Conservation (phyloP, 2,329 filamentous ascomycete genomes). For the Trichoderma harzianum region DNA sequence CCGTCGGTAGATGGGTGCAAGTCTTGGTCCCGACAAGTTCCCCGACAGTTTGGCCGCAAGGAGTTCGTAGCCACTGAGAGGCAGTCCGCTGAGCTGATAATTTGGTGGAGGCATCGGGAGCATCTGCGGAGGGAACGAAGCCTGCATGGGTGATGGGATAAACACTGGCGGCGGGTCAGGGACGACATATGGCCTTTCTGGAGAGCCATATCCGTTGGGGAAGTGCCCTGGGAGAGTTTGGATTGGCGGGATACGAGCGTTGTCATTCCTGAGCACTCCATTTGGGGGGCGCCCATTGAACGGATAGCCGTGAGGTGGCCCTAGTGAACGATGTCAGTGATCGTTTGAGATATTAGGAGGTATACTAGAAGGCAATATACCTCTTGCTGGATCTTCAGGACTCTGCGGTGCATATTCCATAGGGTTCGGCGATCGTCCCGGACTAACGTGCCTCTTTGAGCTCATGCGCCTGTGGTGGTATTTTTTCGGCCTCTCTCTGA, state of each 20-base stretch:
- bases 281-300: background rate
- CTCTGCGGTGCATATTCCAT: constrained; percentile 11
- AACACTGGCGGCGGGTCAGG: background rate
- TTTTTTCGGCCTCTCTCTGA: background rate
- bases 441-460: constrained; percentile 16
- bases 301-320: background rate
- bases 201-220: constrained; percentile 9
- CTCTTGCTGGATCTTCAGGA: constrained; percentile 1
- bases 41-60: constrained; percentile 52
- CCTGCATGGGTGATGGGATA: background rate
- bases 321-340: background rate
- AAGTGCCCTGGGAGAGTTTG: background rate
- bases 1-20: constrained; percentile 70
- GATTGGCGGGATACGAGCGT: background rate
- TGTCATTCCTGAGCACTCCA: background rate
- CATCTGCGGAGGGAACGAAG: background rate
- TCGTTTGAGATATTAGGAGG: background rate
- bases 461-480: background rate
- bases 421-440: constrained; percentile 20
- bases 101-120: background rate
- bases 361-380: background rate
- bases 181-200: background rate
- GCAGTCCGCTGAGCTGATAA: constrained; percentile 33
- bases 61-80: constrained; percentile 59
- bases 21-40: constrained; percentile 24